These are phyloP conservation scores for Nigrospora sphaerica DNA, from an alignment of 2,329 filamentous ascomycete species.

Conservation along the genomic window DNA sequence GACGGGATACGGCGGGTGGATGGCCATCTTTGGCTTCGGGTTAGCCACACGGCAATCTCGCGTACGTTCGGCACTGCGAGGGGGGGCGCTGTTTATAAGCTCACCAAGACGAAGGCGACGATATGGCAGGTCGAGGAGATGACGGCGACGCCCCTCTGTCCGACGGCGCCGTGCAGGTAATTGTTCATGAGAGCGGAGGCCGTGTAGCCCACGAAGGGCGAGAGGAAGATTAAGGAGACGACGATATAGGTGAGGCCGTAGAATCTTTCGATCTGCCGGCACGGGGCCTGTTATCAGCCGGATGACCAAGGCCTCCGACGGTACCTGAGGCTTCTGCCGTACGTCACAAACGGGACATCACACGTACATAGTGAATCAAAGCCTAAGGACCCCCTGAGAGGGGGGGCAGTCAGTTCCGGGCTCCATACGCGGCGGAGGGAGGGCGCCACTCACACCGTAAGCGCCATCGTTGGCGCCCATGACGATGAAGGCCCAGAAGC, in stretches of 20 bases:
- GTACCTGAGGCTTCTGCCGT: not conserved
- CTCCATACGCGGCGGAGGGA: not conserved
- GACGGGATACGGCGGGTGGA: slow-evolving; percentile 62
- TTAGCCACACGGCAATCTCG: not conserved
- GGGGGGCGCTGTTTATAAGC: not conserved
- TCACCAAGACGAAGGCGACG: slow-evolving; percentile 49
- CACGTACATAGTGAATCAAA: slow-evolving; percentile 43
- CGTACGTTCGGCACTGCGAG: not conserved
- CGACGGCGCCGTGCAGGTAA: slow-evolving; percentile 28
- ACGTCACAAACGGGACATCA: not conserved
- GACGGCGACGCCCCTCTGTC: slow-evolving; percentile 63
- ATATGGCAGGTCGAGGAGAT: slow-evolving; percentile 54
- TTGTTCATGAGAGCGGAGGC: slow-evolving; percentile 36
- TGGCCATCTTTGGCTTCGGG: slow-evolving; percentile 28
- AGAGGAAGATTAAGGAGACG: slow-evolving; percentile 41
- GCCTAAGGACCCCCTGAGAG: slow-evolving; percentile 29
- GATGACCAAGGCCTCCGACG: not conserved
- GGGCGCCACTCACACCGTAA: slow-evolving; percentile 41
- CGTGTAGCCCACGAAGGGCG: slow-evolving; percentile 38
- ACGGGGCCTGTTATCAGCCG: not conserved
- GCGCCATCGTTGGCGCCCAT: slow-evolving; percentile 53
- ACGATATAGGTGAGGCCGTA: slow-evolving; percentile 38
- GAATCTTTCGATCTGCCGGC: slow-evolving; percentile 32
- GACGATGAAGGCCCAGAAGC: slow-evolving; percentile 51
- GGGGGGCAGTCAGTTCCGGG: too few species aligned